phyloP scores from a whole-genome alignment of 352 stramenopile genomes.

The Globisporangium paroecandrum region DNA sequence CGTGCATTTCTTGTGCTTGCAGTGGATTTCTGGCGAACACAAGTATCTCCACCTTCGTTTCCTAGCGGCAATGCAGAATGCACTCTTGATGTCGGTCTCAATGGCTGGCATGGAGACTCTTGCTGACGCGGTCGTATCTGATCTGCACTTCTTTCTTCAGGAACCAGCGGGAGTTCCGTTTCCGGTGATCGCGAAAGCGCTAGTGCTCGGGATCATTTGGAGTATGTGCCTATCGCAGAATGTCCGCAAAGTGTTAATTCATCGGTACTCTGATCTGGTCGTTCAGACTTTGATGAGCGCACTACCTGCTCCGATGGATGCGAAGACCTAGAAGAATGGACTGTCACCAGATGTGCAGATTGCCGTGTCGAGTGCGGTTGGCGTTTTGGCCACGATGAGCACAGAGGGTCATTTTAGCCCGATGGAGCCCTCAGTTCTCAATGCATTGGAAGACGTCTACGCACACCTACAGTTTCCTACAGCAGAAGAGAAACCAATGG shows the following conservation, averaged over 20 bases:
- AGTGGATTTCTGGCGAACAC: neutral
- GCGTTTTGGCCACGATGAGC: constrained; percentile 4
- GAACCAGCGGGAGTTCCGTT: neutral
- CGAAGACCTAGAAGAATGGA: neutral
- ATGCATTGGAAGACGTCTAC: neutral
- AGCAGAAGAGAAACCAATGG: neutral
- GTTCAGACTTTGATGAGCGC: neutral
- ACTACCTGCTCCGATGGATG: neutral
- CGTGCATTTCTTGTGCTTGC: neutral
- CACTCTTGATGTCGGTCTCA: neutral
- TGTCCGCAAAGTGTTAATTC: neutral
- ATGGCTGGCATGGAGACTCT: constrained; percentile 1
- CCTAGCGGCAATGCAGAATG: constrained; percentile 1
- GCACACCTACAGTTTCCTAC: neutral
- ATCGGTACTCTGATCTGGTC: neutral
- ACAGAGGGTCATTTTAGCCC: neutral
- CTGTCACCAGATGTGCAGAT: neutral
- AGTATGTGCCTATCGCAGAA: neutral
- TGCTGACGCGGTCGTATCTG: neutral
- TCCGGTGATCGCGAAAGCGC: neutral
- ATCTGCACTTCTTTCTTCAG: neutral
- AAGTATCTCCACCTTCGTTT: constrained; percentile 7
- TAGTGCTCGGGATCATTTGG: constrained; percentile 7
- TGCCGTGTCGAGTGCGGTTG: neutral
- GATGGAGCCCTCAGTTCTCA: neutral